Evolutionary conservation across 2,329 filamentous ascomycete genomes (phyloP), one percentile per base, ranked within the genome.

Genomic region (Colletotrichum sp.): DNA sequence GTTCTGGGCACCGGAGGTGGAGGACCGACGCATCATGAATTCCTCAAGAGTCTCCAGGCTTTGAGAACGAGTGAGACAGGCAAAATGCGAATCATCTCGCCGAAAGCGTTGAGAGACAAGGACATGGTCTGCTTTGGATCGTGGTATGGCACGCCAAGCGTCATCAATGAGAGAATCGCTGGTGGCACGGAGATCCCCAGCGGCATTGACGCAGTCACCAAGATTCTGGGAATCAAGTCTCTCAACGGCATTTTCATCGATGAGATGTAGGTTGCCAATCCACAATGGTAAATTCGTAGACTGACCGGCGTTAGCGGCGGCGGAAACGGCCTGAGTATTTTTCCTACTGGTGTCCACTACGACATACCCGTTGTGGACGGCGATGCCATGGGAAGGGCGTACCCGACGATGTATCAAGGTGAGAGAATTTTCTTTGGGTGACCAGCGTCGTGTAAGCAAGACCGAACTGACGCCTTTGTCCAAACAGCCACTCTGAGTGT

Each of bases 61-160:
- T 65, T 80, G 0, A 80, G 3, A 58, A 79, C 60, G 79, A 65
- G 70, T 30, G 72, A 75, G 36, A 48, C 60, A 3, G 78, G 76
- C 3, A 76, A 58, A 3, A 79, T 80, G 66, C 76, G 83, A 64
- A 82, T 89, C 2, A 81, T 89, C 3, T 81, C 85, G 0, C 83
- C 85, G 0, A 81, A 81, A 7, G 78, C 80, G 0, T 77, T 88
- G 0, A 79, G 81, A 6, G 86, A 88, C 34, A 79, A 83, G 13
- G 86, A 85, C 10, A 78, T 82, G 2, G 82, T 86, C 6, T 86
- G 86, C 56, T 85, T 87, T 52, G 86, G 86, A 0, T 86, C 86
- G 0, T 87, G 86, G 82, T 88, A 88, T 58, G 87, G 87, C 5
- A 86, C 85, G 39, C 85, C 85, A 0, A 86, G 83, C 25, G 85